phyloP scores from a whole-genome alignment of 148 eudicot species.

The Rhododendron mucronatum region DNA sequence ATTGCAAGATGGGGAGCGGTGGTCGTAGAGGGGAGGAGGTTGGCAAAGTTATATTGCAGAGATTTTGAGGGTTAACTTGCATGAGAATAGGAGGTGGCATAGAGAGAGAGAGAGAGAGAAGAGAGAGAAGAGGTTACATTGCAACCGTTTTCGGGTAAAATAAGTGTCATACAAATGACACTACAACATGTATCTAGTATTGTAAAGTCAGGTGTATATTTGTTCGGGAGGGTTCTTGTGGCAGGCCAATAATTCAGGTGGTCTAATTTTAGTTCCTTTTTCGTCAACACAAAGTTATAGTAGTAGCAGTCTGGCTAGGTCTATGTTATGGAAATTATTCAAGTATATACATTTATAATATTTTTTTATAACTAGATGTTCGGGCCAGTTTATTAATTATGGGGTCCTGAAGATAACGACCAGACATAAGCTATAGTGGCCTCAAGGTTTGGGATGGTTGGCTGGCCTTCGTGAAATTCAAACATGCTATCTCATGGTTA shows the following conservation, averaged over 20 bases:
- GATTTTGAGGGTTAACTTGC: slow-evolving; percentile 17
- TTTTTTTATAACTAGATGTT: too few species aligned
- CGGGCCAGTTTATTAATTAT: too few species aligned
- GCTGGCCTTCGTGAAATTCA: too few species aligned
- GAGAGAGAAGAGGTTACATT: slow-evolving; percentile 2
- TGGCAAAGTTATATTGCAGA: background rate
- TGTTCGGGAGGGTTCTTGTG: background rate
- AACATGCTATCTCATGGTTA: too few species aligned
- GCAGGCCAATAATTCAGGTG: background rate
- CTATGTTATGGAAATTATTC: background rate
- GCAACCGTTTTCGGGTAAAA: background rate
- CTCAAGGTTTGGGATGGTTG: too few species aligned
- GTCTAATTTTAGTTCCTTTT: background rate
- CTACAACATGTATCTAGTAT: background rate
- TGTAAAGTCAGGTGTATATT: background rate
- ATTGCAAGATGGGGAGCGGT: slow-evolving; percentile 44
- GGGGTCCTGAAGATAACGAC: too few species aligned
- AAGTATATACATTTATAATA: too few species aligned
- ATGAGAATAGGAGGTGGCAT: slow-evolving; percentile 24
- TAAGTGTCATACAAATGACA: background rate
- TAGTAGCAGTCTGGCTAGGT: background rate
- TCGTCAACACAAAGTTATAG: background rate
- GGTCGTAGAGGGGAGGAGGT: slow-evolving; percentile 4
- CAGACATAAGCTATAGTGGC: too few species aligned
- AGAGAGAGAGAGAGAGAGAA: slow-evolving; percentile 11